Evolutionary conservation across 306 rosid species (phyloP), one percentile per base, ranked within the genome.

Genomic region (Gillenia trifoliata): DNA sequence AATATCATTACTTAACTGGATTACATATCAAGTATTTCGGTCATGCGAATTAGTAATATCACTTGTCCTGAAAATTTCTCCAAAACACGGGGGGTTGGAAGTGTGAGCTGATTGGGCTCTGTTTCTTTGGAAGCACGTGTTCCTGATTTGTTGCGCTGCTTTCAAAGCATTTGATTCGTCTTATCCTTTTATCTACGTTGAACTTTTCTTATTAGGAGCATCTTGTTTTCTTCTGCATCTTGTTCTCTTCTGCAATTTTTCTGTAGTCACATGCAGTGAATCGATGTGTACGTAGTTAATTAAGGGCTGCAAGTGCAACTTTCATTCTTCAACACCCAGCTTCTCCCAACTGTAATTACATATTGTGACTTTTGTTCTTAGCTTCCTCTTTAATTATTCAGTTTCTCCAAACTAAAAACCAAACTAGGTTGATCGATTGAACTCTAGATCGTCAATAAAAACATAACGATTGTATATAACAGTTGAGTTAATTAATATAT

Each of bases 241-340:
- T 68, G 79, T 67, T 67, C 22, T 31, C 22, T 78, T 63, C 47
- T 15, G 72, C 29, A 23, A 36, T 68, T 40, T 50, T 9, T 36
- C 57, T 38, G 41, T 4, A 3, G 73, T 64, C 73, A 64, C 82
- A 67, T 78, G 82, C 33, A 26, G 28, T 55, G 67, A 71, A 72
- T 55, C 56, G 59, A 49, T 26, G 56, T 4, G 29, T 10, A 41
- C 28, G 66, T 11, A 9, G 33, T 33, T 13, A 4, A 17, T 8
- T 9, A 8, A 38, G 41, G 49, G 49, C 19, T 43, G 16, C 19
- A 43, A 43, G 49, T 43, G 20, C 41, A 8, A n/a, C 77, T 6
- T 45, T 31, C 9, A 22, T 49, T 59, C 4, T 38, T 25, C 23
- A 0, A 40, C 7, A 2, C 26, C n/a, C 43, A 13, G 1, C 3